phyloP scores from a whole-genome alignment of 2,329 filamentous ascomycete genomes.

The Talaromyces pinophilus region DNA sequence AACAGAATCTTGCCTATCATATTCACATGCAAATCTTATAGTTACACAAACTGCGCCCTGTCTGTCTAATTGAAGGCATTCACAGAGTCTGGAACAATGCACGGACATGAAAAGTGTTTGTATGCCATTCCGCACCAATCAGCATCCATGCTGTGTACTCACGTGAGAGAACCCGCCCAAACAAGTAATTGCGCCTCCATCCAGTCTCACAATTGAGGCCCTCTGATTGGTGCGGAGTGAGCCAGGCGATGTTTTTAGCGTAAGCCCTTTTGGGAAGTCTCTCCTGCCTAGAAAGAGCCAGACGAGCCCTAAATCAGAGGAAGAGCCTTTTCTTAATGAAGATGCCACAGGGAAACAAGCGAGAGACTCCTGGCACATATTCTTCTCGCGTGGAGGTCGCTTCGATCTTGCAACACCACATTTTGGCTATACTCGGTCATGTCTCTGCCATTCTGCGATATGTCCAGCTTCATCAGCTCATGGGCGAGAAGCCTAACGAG shows the following conservation, averaged over 20 bases:
- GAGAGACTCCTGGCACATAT: not conserved
- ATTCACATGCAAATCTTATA: not conserved
- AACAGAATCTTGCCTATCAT: not conserved
- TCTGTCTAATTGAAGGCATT: not conserved
- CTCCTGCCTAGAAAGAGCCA: not conserved
- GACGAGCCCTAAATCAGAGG: not conserved
- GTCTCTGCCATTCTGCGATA: not conserved
- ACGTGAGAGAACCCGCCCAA: not conserved
- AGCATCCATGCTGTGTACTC: slow-evolving; percentile 4
- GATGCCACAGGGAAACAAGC: not conserved
- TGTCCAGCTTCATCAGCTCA: not conserved
- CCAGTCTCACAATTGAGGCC: not conserved
- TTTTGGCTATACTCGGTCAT: not conserved
- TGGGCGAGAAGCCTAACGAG: not conserved
- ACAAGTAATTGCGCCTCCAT: not conserved
- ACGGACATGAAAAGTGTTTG: not conserved
- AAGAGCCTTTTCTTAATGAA: not conserved
- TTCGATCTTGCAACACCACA: not conserved
- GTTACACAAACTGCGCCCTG: not conserved
- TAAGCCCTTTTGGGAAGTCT: not conserved
- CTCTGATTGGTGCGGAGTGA: not conserved
- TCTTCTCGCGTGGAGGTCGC: not conserved
- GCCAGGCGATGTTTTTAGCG: not conserved
- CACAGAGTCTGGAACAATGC: not conserved
- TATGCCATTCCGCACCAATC: not conserved